Evolutionary conservation across 1,139 yeast species (phyloP), one percentile per base, ranked within the genome.

Genomic region (Meyerozyma carpophila): DNA sequence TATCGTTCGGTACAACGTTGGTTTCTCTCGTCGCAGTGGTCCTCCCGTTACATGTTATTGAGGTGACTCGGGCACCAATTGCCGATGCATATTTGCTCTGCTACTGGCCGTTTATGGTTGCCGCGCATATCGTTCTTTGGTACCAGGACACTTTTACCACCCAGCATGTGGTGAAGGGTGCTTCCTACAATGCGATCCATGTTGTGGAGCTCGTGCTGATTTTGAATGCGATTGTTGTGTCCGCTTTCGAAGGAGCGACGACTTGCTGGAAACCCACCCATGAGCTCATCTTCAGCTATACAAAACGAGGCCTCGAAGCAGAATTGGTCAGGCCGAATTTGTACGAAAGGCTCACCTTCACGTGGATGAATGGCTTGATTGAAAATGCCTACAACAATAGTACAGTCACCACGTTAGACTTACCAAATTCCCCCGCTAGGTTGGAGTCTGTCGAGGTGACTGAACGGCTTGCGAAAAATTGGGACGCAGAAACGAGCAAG

Each of bases 291-390:
- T 42, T 51, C 11, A 51, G 57, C 13, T 61, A 51, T 38, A 50
- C 45, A 6, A 45, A 44, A 32, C 43, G 44, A 10, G 50, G 49
- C 2, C 44, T 38, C 14, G 45, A 28, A 7, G 31, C 42, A 24
- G 56, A 54, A 31, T 56, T 70, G 6, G 52, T 60, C n/a, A 60
- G 62, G 1, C 77, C 80, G 1, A 76, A 80, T 50, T 51, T 79
- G n/a, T 53, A 79, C 18, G 76, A 82, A 4, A 61, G 63, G 38
- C 53, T 79, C 26, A 78, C 85, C 0, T 81, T 79, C 50, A 66
- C 76, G 8, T 81, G 86, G 86, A 78, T 82, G 83, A 81, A 81
- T 52, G 66, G 64, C 1, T 55, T 82, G 46, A 73, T 82, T 32
- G 54, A 58, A 24, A 73, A 73, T 43, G 78, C 84, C 0, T 76